These are phyloP conservation scores for Phytopythium cucurbitacearum DNA, from an alignment of 352 stramenopile genomes.

Conservation along the genomic window DNA sequence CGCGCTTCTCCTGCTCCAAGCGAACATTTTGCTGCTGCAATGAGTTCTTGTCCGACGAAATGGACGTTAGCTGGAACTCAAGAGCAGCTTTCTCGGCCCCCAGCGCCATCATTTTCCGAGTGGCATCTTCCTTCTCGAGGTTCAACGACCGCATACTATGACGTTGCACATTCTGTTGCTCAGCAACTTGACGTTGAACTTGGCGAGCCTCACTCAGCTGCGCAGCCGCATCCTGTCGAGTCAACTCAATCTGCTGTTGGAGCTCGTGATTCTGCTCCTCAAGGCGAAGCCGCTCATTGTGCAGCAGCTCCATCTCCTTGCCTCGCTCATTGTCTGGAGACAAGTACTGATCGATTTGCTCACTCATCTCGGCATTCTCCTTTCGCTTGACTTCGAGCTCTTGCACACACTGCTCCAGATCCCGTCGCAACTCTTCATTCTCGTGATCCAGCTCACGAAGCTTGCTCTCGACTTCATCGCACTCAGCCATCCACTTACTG, in stretches of 20 bases:
- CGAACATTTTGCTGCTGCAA: constrained; percentile 25
- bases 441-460: constrained; percentile 34
- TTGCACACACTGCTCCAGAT: constrained; percentile 47
- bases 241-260: constrained; percentile 34
- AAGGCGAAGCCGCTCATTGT: constrained; percentile 44
- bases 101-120: constrained; percentile 35
- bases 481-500: constrained; percentile 45
- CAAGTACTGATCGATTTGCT: constrained; percentile 50
- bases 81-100: constrained; percentile 46
- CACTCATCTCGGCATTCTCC: constrained; percentile 41
- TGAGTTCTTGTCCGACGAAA: constrained; percentile 27
- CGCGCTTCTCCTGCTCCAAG: constrained; percentile 49
- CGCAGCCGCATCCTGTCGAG: constrained; percentile 29
- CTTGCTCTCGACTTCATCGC: constrained; percentile 35
- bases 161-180: constrained; percentile 49
- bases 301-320: constrained; percentile 50
- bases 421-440: constrained; percentile 35
- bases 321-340: constrained; percentile 47
- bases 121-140: constrained; percentile 63
- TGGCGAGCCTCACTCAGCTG: constrained; percentile 49
- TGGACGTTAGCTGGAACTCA: constrained; percentile 38
- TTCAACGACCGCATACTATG: constrained; percentile 42
- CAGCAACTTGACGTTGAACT: constrained; percentile 27
- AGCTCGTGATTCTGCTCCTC: constrained; percentile 61
- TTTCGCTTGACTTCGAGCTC: constrained; percentile 47